These are phyloP conservation scores for Penicillium sp. DNA, from an alignment of 2,329 filamentous ascomycete species.

Conservation along the genomic window DNA sequence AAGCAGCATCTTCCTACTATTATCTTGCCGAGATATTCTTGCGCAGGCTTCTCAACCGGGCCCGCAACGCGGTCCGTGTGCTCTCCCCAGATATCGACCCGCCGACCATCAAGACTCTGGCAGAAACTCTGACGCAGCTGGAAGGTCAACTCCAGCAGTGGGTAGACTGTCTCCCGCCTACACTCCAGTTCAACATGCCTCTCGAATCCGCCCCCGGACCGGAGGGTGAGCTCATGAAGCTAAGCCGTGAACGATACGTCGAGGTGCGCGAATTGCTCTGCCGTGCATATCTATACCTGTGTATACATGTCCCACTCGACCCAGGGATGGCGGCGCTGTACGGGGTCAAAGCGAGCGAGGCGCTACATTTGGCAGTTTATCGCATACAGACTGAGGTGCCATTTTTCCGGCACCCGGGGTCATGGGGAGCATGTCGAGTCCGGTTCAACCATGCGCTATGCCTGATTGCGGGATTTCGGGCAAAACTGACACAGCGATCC, in stretches of 20 bases:
- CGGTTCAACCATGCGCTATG: slow-evolving; percentile 28
- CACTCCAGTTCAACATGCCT: slow-evolving; percentile 25
- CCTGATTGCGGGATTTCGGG: slow-evolving; percentile 23
- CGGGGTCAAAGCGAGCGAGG: slow-evolving; percentile 24
- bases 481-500: slow-evolving; percentile 16
- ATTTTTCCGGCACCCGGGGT: slow-evolving; percentile 27
- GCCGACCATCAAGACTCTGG: slow-evolving; percentile 14
- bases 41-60: slow-evolving; percentile 34
- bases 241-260: slow-evolving; percentile 25
- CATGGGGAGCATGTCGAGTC: slow-evolving; percentile 26
- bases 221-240: slow-evolving; percentile 25
- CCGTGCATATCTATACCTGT: slow-evolving; percentile 25
- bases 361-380: slow-evolving; percentile 21
- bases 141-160: slow-evolving; percentile 25
- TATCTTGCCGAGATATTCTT: slow-evolving; percentile 28
- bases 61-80: slow-evolving; percentile 21
- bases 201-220: slow-evolving; percentile 15
- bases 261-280: slow-evolving; percentile 27
- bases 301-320: slow-evolving; percentile 20
- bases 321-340: slow-evolving; percentile 15
- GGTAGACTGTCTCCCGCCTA: slow-evolving; percentile 23
- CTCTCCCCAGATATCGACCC: slow-evolving; percentile 18
- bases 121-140: slow-evolving; percentile 19
- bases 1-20: slow-evolving; percentile 25
- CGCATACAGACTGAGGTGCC: slow-evolving; percentile 27